Conservation (phyloP, 768 basidiomycete species). For the Lactifluus volemus region DNA sequence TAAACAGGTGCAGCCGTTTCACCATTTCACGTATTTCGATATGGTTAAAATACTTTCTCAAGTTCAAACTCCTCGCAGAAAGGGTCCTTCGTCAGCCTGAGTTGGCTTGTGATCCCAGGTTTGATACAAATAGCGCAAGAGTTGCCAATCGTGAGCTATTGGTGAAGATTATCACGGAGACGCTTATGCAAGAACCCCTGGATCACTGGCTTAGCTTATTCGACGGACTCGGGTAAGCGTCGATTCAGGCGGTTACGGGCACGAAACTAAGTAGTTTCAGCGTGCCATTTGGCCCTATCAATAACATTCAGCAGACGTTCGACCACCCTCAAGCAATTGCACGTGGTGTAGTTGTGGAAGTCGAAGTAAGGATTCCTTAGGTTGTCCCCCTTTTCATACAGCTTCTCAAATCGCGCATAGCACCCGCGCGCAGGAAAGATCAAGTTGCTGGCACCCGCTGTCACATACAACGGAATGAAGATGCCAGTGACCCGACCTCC, state of each 20-base stretch:
- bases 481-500: conserved; percentile 33
- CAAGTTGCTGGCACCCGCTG: conserved; percentile 34
- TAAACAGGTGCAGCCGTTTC: conserved; percentile 48
- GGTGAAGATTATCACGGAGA: conserved; percentile 54
- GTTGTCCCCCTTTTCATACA: background rate
- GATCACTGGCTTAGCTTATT: conserved; percentile 71
- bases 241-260: conserved; percentile 1
- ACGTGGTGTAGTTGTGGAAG: conserved; percentile 62
- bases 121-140: conserved; percentile 63
- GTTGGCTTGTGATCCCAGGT: conserved; percentile 52
- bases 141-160: conserved; percentile 70
- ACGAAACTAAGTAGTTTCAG: conserved; percentile 29
- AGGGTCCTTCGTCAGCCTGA: conserved; percentile 54
- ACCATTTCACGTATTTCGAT: background rate
- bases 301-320: conserved; percentile 84
- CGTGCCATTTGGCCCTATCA: conserved; percentile 86
- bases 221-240: conserved; percentile 63
- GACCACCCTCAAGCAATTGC: conserved; percentile 81
- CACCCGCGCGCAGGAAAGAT: conserved; percentile 35
- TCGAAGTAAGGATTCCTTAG: conserved; percentile 47
- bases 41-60: background rate
- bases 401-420: conserved; percentile 1
- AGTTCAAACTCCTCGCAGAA: conserved; percentile 66
- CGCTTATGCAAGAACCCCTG: conserved; percentile 46
- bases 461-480: conserved; percentile 32